phyloP scores from a whole-genome alignment of 2,329 filamentous ascomycete species.

The Exophiala viscosa region DNA sequence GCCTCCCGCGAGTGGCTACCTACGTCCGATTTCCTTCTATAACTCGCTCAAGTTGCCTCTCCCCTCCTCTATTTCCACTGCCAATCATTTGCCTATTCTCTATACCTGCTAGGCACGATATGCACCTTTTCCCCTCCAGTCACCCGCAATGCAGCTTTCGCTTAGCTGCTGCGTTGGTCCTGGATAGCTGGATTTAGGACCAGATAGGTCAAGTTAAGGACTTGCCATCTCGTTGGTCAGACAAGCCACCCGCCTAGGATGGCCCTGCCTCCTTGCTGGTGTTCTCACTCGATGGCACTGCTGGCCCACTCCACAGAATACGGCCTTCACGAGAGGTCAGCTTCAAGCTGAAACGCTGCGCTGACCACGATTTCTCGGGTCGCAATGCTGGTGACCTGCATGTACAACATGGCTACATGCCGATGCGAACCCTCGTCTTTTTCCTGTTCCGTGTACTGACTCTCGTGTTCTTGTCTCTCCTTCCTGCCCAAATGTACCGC shows the following conservation, averaged over 20 bases:
- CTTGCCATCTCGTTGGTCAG: slow-evolving; percentile 19
- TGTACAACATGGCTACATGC: background rate
- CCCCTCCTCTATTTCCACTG: slow-evolving; percentile 19
- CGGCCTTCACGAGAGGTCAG: slow-evolving; percentile 12
- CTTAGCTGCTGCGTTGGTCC: slow-evolving; percentile 15
- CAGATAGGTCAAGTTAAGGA: slow-evolving; percentile 18
- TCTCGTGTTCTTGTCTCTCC: background rate
- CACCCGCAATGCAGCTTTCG: slow-evolving; percentile 19
- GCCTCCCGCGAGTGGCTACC: background rate
- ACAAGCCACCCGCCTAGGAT: slow-evolving; percentile 17
- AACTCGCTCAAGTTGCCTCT: too few relatives aligned
- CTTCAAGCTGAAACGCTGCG: slow-evolving; percentile 21
- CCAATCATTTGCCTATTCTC: slow-evolving; percentile 14
- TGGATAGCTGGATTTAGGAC: slow-evolving; percentile 1
- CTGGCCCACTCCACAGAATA: slow-evolving; percentile 6
- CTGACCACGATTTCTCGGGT: slow-evolving; percentile 16
- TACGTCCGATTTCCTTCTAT: too few relatives aligned
- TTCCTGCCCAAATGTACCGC: background rate
- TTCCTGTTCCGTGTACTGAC: background rate
- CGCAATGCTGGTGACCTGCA: slow-evolving; percentile 9
- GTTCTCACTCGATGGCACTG: background rate
- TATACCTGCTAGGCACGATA: background rate
- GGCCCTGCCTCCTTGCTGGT: slow-evolving; percentile 6
- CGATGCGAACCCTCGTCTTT: background rate
- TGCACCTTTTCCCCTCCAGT: slow-evolving; percentile 10